Percentiles rank a stretch among this genome's conserved stretches.
phyloP scores from a whole-genome alignment of 2,329 filamentous ascomycete species.

The Aspergillus caelatus region DNA sequence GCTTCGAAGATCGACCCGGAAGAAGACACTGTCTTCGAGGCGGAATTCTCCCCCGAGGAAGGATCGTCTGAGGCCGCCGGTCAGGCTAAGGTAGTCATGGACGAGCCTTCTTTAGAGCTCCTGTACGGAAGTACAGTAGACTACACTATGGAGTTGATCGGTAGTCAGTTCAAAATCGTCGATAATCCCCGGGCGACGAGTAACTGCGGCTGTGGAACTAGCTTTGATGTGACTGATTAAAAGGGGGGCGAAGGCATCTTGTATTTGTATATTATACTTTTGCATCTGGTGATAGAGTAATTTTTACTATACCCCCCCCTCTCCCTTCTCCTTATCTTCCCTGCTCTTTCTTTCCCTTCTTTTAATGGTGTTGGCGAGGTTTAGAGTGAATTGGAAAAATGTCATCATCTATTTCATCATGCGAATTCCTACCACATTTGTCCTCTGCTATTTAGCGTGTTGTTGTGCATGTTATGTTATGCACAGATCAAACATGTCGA shows the following conservation, averaged over 20 bases:
- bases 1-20: slow-evolving; percentile 61
- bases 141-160: slow-evolving; percentile 94
- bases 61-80: slow-evolving; percentile 44
- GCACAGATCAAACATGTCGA: slow-evolving; percentile 19
- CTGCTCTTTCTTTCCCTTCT: background rate
- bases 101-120: slow-evolving; percentile 82
- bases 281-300: slow-evolving; percentile 23
- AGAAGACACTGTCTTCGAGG: slow-evolving; percentile 88
- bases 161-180: slow-evolving; percentile 92
- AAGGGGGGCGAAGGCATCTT: background rate
- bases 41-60: slow-evolving; percentile 45
- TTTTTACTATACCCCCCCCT: slow-evolving; percentile 31
- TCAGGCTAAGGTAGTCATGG: slow-evolving; percentile 81
- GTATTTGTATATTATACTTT: slow-evolving; percentile 22
- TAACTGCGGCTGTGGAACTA: slow-evolving; percentile 95
- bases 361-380: background rate
- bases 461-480: slow-evolving; percentile 9
- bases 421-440: slow-evolving; percentile 18
- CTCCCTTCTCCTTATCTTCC: slow-evolving; percentile 6
- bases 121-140: slow-evolving; percentile 94
- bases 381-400: slow-evolving; percentile 5
- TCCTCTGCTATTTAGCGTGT: slow-evolving; percentile 13
- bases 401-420: slow-evolving; percentile 27
- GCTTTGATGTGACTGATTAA: slow-evolving; percentile 84
- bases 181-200: slow-evolving; percentile 91